phyloP scores from a whole-genome alignment of 129 eudicot genomes.

The Escallonia rubra region DNA sequence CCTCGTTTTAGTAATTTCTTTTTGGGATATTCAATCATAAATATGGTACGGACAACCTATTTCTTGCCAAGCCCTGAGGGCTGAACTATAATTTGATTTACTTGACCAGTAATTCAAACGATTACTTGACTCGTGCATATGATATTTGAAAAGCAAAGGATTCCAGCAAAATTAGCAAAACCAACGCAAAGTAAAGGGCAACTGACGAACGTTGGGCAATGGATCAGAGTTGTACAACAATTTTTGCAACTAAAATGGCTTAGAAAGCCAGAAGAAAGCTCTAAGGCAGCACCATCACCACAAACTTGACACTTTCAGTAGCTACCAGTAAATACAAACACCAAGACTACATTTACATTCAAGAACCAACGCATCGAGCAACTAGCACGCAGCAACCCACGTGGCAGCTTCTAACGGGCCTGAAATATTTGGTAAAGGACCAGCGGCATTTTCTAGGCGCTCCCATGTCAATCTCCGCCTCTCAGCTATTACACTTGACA shows the following conservation, averaged over 20 bases:
- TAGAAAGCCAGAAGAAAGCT: slow-evolving; percentile 3
- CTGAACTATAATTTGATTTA: no score
- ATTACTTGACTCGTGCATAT: no score
- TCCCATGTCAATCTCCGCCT: slow-evolving; percentile 64
- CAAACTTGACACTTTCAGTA: neutral
- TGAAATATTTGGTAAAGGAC: slow-evolving; percentile 23
- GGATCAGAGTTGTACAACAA: no score
- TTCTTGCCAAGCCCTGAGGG: no score
- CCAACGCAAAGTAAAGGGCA: no score
- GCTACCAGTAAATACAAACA: slow-evolving; percentile 18
- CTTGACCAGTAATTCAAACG: no score
- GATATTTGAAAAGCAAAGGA: no score
- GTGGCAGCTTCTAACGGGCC: slow-evolving; percentile 30
- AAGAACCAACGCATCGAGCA: slow-evolving; percentile 8
- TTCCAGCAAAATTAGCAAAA: no score
- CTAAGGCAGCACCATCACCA: neutral
- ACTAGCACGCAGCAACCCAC: slow-evolving; percentile 35
- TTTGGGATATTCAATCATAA: no score
- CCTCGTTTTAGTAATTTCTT: no score
- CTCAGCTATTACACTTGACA: slow-evolving; percentile 30
- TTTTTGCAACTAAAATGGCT: neutral
- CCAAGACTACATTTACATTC: slow-evolving; percentile 6
- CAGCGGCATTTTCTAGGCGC: slow-evolving; percentile 43
- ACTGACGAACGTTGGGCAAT: no score
- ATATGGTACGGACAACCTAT: no score